These are phyloP conservation scores for Trichoderma sp. DNA, from an alignment of 2,329 filamentous ascomycete genomes.

Conservation along the genomic window DNA sequence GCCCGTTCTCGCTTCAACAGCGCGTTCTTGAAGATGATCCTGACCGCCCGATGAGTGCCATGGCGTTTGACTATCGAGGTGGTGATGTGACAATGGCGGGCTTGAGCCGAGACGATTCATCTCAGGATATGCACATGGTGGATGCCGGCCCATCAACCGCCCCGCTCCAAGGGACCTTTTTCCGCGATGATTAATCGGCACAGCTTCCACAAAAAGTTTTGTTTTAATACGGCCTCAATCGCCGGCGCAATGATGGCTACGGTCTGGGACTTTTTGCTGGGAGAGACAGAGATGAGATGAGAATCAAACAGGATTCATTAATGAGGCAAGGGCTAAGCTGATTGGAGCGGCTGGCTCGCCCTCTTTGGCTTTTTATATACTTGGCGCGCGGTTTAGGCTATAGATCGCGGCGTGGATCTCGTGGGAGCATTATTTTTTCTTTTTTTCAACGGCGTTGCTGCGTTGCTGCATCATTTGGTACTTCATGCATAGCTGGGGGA, in stretches of 20 bases:
- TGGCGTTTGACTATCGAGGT: slow-evolving; percentile 47
- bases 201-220: background rate
- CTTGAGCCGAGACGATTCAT: slow-evolving; percentile 38
- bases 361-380: slow-evolving; percentile 33
- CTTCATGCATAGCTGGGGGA: slow-evolving; percentile 28
- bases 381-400: slow-evolving; percentile 34
- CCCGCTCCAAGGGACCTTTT: slow-evolving; percentile 53
- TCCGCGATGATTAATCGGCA: slow-evolving; percentile 46
- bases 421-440: slow-evolving; percentile 36
- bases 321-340: slow-evolving; percentile 20
- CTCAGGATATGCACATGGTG: slow-evolving; percentile 56
- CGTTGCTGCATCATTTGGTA: slow-evolving; percentile 30
- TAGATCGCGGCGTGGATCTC: slow-evolving; percentile 33
- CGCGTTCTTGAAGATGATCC: slow-evolving; percentile 48
- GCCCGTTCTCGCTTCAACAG: slow-evolving; percentile 52
- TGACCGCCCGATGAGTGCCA: slow-evolving; percentile 53
- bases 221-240: slow-evolving; percentile 4
- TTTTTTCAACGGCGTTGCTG: slow-evolving; percentile 37
- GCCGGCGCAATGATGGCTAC: slow-evolving; percentile 15
- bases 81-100: slow-evolving; percentile 33
- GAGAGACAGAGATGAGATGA: background rate
- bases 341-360: slow-evolving; percentile 29
- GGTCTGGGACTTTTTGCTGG: slow-evolving; percentile 12
- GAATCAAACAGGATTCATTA: slow-evolving; percentile 10
- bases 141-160: slow-evolving; percentile 59